Evolutionary conservation across 1,284 basidiomycete genomes (phyloP), one percentile per base, ranked within the genome.

Genomic region (Fistulina hepatica): DNA sequence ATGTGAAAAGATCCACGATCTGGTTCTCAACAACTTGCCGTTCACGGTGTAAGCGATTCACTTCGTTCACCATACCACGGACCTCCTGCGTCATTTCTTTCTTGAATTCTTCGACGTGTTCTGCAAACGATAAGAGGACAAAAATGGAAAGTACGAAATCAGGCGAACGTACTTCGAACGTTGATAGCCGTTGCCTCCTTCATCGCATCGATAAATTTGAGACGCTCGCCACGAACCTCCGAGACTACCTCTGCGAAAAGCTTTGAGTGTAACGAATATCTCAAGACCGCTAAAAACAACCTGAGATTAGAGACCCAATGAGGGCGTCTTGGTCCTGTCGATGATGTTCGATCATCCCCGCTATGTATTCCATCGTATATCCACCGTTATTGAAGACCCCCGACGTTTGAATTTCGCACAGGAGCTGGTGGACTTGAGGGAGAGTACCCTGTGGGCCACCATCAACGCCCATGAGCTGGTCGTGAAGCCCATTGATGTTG

Each of bases 131-230:
- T 44, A 27, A 53, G 34, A 34, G 32, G 30, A 13, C 41, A 25
- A 10, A n/a, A 13, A n/a, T 20, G 23, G 11, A 19, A 19, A 21
- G n/a, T 27, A 26, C 21, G 13, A 5, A 1, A 1, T 22, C 9
- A 16, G 15, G 33, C 3, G 23, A 3, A 54, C 71, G 58, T 55
- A 84, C 84, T 63, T 53, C 83, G 75, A 6, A 91, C 76, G 46
- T 91, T 89, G 52, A 90, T 82, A 1, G 75, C 74, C 1, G 88
- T 91, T 2, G 86, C 88, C 48, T 88, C 79, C 52, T 83, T 83
- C 86, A 91, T 92, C 12, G 86, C 83, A 48, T 92, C 88, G 8
- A 91, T 81, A 51, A 92, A 91, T 4, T 82, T 66, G 38, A 91
- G 58, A 30, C 85, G 65, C 58, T 91, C 85, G 5, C 85, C 85